Evolutionary conservation across 1,284 basidiomycete species (phyloP), one percentile per base, ranked within the genome.

Genomic region (Cryptococcus wingfieldii): DNA sequence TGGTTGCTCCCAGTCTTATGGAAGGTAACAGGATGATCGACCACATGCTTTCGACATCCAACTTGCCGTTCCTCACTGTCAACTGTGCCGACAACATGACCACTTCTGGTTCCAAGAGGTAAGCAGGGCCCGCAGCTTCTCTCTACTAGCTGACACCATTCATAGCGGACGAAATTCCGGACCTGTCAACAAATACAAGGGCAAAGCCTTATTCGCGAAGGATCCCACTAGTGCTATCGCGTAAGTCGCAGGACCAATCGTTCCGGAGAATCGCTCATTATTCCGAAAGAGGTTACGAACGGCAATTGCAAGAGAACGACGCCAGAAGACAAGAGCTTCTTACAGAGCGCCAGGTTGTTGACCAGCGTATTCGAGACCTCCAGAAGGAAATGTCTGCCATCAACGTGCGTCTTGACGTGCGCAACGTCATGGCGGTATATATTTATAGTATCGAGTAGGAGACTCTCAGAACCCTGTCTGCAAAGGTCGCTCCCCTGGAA

Each of bases 1-100:
- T 90, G 4, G 80, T 98, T 12, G 84, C 87, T 0, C 67, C 67
- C 1, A 83, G 76, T 8, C 87, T 88, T 75, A 68, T 68, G 1
- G 82, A 84, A 27, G 89, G 82, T 2, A 83, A 90, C 56, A 60
- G 77, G 1, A 70, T 81, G 39, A 79, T 88, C 41, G 69, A 80
- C 51, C 62, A 70, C 12, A 59, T 85, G 25, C 43, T 69, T n/a
- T 25, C 50, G 13, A 53, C 42, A 8, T 19, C 48, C 0, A 53
- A 54, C 7, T 10, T 62, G 14, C 53, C 31, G 3, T 7, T 44
- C 1, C 60, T 64, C 18, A 54, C 38, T 3, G 61, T 71, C 18
- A 46, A 59, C 45, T 64, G 71, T n/a, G 68, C 68, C 2, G 68
- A 69, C 48, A 28, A 52, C 28, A 62, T 64, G 51, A 55, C 56